Base-by-base conservation (phyloP, 2,329 filamentous ascomycete genomes). In the Neurospora crassa region DNA sequence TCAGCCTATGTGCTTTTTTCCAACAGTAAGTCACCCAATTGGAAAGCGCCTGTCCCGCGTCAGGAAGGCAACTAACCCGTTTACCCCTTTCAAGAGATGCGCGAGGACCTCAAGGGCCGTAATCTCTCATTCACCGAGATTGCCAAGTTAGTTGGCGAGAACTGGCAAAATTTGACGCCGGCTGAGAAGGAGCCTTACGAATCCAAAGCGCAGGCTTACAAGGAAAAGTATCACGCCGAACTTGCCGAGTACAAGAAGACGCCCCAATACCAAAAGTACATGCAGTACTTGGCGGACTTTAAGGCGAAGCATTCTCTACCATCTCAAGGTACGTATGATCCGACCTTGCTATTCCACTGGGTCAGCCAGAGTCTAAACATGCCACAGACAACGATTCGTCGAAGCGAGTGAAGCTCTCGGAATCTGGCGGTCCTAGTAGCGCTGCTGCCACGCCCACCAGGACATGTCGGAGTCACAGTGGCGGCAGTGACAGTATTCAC, bases 1-100 rank as follows among this genome's bases (percentile, higher is more conserved):
- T 95, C 92, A 5, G 92, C 92, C 68, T 95, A 95, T 81, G 92
- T 95, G 14, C 87, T 95, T 18, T 96, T 96, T 77, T 94, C 92
- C 0, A 95, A 95, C 76, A 92, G 91, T 92, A 80, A 83, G 90
- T 84, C 34, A 63, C 11, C 29, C 29, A 63, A 63, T 14, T 63
- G 2, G 7, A 11, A 63, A 63, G 24, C 47, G 37, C 45, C 67
- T n/a, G 24, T 5, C 20, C 34, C 34, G 45, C 34, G 11, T 69
- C 20, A 18, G 34, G 6, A 7, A 8, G 41, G 20, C 20, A 29
- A 42, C 73, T 76, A 67, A 77, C 69, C 6, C 10, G 20, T 2
- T 8, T 24, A 47, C 42, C 29, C 18, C 2, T 63, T 43, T 42
- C 14, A 68, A 92, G 90, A 91, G 80, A 91, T 93, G 81, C 88